Percentiles rank a stretch among this genome's conserved stretches.
These are phyloP conservation scores for Pseudocohnilembus persalinus DNA, from an alignment of 169 alveolate genomes.

Conservation along the genomic window DNA sequence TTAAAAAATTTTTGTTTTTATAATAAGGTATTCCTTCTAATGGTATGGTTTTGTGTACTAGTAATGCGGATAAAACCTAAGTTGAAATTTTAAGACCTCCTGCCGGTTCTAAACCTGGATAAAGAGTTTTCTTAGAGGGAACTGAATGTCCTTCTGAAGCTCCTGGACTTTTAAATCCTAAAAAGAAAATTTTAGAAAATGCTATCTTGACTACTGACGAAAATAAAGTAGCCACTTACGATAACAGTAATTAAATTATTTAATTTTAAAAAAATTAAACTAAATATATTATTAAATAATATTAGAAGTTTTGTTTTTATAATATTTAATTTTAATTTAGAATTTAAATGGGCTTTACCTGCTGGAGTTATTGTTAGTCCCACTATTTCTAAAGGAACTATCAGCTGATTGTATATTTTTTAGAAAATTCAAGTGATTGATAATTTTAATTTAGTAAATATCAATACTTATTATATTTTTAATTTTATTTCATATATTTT, in stretches of 20 bases:
- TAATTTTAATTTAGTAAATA: no score
- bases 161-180: conserved; percentile 47
- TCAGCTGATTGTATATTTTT: neutral
- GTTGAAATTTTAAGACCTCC: conserved; percentile 81
- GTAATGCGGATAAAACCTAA: conserved; percentile 37
- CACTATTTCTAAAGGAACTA: neutral
- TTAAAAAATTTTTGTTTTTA: conserved; percentile 1
- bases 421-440: no score
- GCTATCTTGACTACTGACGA: conserved; percentile 12
- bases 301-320: no score
- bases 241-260: neutral
- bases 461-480: no score
- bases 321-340: neutral
- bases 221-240: conserved; percentile 4
- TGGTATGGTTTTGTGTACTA: conserved; percentile 80
- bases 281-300: no score
- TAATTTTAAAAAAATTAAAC: no score
- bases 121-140: conserved; percentile 48
- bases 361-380: neutral
- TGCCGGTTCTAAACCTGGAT: conserved; percentile 67
- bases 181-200: conserved; percentile 45
- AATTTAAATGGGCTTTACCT: neutral
- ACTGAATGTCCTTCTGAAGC: conserved; percentile 27
- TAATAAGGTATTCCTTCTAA: conserved; percentile 65
- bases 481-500: no score